Evolutionary conservation across 1,284 basidiomycete species (phyloP), one percentile per base, ranked within the genome.

Genomic region (Cryptococcus sp.): DNA sequence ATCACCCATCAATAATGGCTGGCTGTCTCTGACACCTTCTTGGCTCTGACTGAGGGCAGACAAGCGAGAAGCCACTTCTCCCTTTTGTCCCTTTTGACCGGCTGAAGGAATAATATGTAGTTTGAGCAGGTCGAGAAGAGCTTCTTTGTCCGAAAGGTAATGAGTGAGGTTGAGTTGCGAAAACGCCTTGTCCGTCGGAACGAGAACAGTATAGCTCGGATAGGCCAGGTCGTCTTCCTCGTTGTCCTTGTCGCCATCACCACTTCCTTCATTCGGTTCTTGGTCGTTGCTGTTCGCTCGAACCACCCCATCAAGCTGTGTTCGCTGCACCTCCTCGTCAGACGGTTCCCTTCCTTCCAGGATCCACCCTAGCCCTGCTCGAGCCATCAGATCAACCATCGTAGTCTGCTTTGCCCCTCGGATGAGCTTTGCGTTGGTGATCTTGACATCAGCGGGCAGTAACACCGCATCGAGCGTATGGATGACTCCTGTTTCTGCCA

Each of bases 181-280:
- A 81, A 98, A 96, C 0, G 95, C 93, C 58, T 88, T 87, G 70
- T 99, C 96, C 1, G 86, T 87, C 1, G 96, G 96, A 65, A 89
- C 91, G 5, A 99, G 82, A 1, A 99, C 75, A 1, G 91, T 93
- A 89, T 61, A 89, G 81, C 48, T 80, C 75, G 60, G 82, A 79
- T 70, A 50, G 11, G 75, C 72, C n/a, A 71, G 53, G 10, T 61
- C 57, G 11, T 64, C 62, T 17, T 57, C 50, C 22, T 69, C 61
- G 17, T 43, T 53, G 11, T 45, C 61, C 13, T 39, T 41, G 19
- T 50, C 48, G 5, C 43, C 58, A 5, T 55, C 54, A 23, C 45
- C 55, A n/a, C 45, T 20, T 29, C 51, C 51, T 23, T 53, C 52
- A 15, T 34, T 34, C 20, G 46, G 20, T 16, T 48, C 49, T 7